A percentile compares a stretch with the other conserved stretches of the same genome.
Conservation (phyloP, 169 alveolate genomes). For the Plasmodium chabaudi region DNA sequence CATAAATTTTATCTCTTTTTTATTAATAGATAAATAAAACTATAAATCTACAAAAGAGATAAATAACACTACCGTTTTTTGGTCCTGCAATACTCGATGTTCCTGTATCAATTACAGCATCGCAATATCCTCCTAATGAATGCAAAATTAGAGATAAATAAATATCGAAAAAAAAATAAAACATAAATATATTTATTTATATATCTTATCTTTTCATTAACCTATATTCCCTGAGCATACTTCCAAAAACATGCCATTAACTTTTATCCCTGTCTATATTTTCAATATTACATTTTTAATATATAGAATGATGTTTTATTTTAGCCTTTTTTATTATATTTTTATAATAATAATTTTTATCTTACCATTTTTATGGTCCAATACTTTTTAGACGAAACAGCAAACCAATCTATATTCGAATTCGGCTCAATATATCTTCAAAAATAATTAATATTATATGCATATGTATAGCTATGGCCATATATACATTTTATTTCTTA, state of each 20-base stretch:
- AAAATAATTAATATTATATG: background rate
- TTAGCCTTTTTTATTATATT: conserved; percentile 1
- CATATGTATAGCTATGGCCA: conserved; percentile 1
- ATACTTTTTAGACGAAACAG: conserved; percentile 62
- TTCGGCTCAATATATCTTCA: conserved; percentile 51
- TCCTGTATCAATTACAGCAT: conserved; percentile 75
- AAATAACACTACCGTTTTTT: conserved; percentile 32
- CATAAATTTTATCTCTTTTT: background rate
- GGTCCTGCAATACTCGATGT: conserved; percentile 77
- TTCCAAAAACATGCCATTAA: conserved; percentile 54
- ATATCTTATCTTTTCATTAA: background rate
- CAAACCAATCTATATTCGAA: conserved; percentile 70
- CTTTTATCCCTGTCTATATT: conserved; percentile 56
- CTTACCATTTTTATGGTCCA: conserved; percentile 72
- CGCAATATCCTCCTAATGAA: conserved; percentile 51
- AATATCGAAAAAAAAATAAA: background rate
- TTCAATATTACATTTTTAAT: conserved; percentile 6
- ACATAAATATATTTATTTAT: background rate
- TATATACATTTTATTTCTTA: conserved; percentile 4
- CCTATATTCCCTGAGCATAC: conserved; percentile 69
- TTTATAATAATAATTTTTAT: conserved; percentile 7
- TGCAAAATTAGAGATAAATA: background rate
- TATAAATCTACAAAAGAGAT: background rate
- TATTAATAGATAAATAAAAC: background rate
- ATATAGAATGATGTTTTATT: background rate